Evolutionary conservation across 2,329 filamentous ascomycete genomes (phyloP).

Genomic region (Pseudogymnoascus sp.): DNA sequence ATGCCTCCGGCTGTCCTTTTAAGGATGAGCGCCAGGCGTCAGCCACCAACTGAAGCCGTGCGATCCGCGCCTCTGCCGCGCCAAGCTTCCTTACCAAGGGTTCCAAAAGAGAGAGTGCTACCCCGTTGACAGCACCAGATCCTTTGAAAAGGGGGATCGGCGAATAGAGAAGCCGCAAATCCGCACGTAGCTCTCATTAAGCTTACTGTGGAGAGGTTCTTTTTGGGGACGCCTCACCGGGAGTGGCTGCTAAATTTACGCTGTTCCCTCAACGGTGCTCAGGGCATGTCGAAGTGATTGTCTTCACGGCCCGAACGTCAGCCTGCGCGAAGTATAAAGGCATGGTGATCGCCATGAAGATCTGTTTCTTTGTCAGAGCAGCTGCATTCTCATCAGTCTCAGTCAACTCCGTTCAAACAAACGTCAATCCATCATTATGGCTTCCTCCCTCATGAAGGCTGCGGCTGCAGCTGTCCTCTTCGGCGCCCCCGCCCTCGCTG

Average conservation of each 20-base stretch:
- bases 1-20: not conserved
- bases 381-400: not conserved
- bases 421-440: not conserved
- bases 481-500: not conserved
- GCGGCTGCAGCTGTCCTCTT: not conserved
- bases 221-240: not conserved
- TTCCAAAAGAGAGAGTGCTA: not conserved
- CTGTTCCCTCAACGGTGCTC: not conserved
- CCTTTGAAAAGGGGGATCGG: not conserved
- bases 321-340: not conserved
- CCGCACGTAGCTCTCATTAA: not conserved
- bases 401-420: not conserved
- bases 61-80: not conserved
- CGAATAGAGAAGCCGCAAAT: constrained; percentile 1
- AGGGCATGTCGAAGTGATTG: not conserved
- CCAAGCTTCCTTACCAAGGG: constrained; percentile 1
- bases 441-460: not conserved
- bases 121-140: not conserved
- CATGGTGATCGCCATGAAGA: not conserved
- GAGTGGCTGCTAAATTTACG: not conserved
- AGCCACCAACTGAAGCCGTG: not conserved
- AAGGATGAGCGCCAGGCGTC: not conserved
- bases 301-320: not conserved
- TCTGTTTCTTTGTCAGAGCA: not conserved
- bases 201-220: not conserved